Conservation (phyloP, 2,329 filamentous ascomycete genomes). For the Botrytis cinerea region DNA sequence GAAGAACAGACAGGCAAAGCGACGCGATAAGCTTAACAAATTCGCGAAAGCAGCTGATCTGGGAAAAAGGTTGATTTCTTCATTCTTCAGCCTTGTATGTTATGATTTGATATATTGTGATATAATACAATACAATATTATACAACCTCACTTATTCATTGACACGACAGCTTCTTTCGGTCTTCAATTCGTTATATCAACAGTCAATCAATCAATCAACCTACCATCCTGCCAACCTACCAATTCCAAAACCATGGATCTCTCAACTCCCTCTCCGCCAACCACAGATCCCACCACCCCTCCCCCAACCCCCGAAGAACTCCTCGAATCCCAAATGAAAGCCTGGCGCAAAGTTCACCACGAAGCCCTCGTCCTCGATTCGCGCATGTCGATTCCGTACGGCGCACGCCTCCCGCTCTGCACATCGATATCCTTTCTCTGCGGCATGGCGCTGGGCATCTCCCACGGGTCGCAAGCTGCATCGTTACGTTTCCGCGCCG, state of each 20-base stretch:
- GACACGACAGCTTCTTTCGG: neutral
- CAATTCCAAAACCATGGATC: constrained; percentile 4
- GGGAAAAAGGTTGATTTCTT: neutral
- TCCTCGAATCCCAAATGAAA: neutral
- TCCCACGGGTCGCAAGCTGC: constrained; percentile 72
- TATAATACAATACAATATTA: neutral
- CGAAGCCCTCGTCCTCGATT: constrained; percentile 28
- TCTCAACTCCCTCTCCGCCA: neutral
- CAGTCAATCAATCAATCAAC: too few species aligned
- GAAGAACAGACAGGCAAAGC: neutral
- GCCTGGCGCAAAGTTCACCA: neutral
- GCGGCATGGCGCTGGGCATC: constrained; percentile 71
- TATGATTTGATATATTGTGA: neutral
- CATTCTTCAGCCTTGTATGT: neutral
- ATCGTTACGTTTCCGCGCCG: constrained; percentile 84
- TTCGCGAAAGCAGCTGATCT: constrained; percentile 20
- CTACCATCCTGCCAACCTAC: neutral
- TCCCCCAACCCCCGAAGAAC: neutral
- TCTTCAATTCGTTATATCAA: neutral
- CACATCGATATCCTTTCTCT: constrained; percentile 60
- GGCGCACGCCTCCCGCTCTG: constrained; percentile 66
- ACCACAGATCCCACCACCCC: neutral
- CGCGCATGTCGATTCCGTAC: constrained; percentile 62
- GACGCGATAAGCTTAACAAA: constrained; percentile 2
- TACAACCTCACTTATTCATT: neutral